phyloP scores from a whole-genome alignment of 441 rosid genomes.

The Adansonia gregorii region DNA sequence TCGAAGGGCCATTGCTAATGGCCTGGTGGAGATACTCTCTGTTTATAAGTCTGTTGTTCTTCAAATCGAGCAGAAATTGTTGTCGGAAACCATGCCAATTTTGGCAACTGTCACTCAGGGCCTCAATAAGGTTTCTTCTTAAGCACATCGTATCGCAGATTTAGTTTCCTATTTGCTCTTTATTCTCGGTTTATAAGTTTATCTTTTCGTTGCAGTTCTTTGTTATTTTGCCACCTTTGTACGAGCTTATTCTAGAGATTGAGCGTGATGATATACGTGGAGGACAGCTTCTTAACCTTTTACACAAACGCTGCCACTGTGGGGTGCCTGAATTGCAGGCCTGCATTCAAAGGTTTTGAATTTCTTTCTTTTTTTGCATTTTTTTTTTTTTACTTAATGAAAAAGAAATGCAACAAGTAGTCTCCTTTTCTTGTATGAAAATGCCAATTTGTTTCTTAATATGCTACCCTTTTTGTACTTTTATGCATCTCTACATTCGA shows the following conservation, averaged over 20 bases:
- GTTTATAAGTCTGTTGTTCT: conserved; percentile 93
- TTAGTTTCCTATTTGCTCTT: background rate
- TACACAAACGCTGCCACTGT: conserved; percentile 89
- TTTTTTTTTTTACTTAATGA: background rate
- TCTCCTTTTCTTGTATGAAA: background rate
- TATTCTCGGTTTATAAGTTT: background rate
- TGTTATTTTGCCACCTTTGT: conserved; percentile 80
- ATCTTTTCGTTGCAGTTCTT: conserved; percentile 61
- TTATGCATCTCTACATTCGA: background rate
- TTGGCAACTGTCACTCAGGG: conserved; percentile 86
- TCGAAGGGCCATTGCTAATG: conserved; percentile 91
- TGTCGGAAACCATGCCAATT: conserved; percentile 78
- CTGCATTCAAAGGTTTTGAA: conserved; percentile 82
- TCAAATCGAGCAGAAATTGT: conserved; percentile 80
- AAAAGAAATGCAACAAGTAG: background rate
- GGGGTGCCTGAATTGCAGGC: conserved; percentile 96
- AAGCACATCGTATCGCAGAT: background rate
- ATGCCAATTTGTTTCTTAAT: background rate
- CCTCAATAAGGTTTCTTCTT: conserved; percentile 70
- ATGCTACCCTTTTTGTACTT: background rate
- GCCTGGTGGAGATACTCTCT: conserved; percentile 85
- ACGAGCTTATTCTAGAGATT: conserved; percentile 87
- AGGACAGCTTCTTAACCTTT: conserved; percentile 85
- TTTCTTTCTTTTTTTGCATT: background rate
- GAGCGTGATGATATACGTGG: conserved; percentile 92